Base-by-base conservation (phyloP, 2,329 filamentous ascomycete genomes). In the Fusarium sp. region DNA sequence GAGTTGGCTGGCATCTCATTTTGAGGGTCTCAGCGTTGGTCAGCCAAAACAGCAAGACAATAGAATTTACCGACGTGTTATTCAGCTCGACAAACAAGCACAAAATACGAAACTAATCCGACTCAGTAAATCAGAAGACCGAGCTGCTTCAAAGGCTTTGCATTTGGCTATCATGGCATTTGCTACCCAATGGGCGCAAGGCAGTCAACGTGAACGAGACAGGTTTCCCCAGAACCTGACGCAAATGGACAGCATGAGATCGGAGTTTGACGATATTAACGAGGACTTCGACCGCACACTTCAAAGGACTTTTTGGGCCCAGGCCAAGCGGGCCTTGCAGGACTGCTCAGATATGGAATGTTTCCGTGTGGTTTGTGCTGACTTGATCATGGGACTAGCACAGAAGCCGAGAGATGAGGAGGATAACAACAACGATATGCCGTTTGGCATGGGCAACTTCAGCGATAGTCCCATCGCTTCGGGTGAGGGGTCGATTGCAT, bases 141-240 rank as follows among this genome's bases (percentile, higher is more conserved):
- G 80, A n/a, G 82, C 82, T 10, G 85, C 83, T 35, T 82, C 83
- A 2, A 84, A 81, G 58, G 87, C 87, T 5, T 76, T 89, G 15
- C 84, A 88, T 57, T 77, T 85, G 7, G 82, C 83, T 6, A 87
- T 88, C 54, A 85, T 88, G 81, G 84, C 87, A 0, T 89, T 88
- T 76, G 85, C 87, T 8, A 85, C 86, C 2, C 87, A 89, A 70
- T 88, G 87, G 77, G 77, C 77, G 22, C 77, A 78, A 57, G 77
- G 77, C 3, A 78, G 77, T 31, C 75, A 78, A 38, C 77, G 77
- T 26, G 77, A 78, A 56, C 70, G 77, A 41, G 77, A 78, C 35
- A 72, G 77, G 41, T 78, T 77, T 26, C 77, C 74, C 26, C 66
- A 72, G 26, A 77, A 49, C 38, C 39, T 78, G 42, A 58, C 57